A percentile compares a stretch with the other conserved stretches of the same genome.
phyloP scores from a whole-genome alignment of 768 basidiomycete species.

The Gyrodon lividus region DNA sequence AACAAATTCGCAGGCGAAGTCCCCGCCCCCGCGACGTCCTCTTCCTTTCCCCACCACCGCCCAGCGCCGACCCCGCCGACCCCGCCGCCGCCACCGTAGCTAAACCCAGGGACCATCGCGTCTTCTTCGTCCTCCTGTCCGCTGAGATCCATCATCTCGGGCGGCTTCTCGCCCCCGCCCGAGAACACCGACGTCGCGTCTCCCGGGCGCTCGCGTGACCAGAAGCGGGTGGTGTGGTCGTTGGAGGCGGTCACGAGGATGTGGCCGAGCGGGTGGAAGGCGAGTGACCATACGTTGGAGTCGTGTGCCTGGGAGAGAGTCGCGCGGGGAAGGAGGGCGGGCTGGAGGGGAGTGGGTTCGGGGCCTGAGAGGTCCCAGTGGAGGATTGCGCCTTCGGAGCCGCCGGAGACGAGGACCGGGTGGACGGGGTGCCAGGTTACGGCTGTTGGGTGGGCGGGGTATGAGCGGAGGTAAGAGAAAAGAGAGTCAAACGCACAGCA shows the following conservation, averaged over 20 bases:
- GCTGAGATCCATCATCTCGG: constrained; percentile 56
- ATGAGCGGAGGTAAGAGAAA: neutral
- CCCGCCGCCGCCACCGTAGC: constrained; percentile 37
- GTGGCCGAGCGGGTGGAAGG: constrained; percentile 95
- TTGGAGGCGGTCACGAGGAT: constrained; percentile 93
- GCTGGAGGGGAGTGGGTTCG: constrained; percentile 37
- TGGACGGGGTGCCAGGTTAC: constrained; percentile 96
- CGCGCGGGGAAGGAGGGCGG: constrained; percentile 62
- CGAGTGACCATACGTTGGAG: constrained; percentile 93
- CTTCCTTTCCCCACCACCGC: constrained; percentile 49
- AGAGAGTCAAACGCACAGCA: constrained; percentile 68
- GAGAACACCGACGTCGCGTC: constrained; percentile 75
- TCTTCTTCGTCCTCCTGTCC: constrained; percentile 76
- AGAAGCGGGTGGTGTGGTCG: constrained; percentile 99
- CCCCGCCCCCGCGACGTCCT: constrained; percentile 30
- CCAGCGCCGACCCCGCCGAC: constrained; percentile 18
- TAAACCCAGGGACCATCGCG: constrained; percentile 72
- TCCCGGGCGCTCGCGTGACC: constrained; percentile 90
- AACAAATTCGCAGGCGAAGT: constrained; percentile 3
- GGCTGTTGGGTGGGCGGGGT: constrained; percentile 43
- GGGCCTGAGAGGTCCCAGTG: constrained; percentile 91
- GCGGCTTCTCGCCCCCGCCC: constrained; percentile 82
- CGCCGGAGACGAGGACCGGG: constrained; percentile 88
- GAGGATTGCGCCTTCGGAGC: constrained; percentile 89
- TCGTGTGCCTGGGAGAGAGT: constrained; percentile 96